These are phyloP conservation scores for Croton setiger DNA, from an alignment of 441 rosid genomes.

Conservation along the genomic window DNA sequence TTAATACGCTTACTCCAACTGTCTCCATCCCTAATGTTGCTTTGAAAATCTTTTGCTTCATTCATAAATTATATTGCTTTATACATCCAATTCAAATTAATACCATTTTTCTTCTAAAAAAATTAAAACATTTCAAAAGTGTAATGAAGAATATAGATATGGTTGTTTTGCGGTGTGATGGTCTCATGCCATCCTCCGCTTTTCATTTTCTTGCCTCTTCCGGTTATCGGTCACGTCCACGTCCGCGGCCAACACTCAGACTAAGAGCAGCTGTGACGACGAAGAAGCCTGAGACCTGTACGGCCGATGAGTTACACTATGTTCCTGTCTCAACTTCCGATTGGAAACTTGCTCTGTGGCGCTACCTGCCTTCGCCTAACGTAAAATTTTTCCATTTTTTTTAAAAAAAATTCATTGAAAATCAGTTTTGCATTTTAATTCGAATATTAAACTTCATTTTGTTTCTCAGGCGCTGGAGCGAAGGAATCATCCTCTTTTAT, in stretches of 20 bases:
- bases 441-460: neutral
- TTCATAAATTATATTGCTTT: too few relatives aligned
- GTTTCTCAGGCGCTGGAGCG: constrained; percentile 41
- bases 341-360: constrained; percentile 97
- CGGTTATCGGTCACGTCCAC: too few relatives aligned
- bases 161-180: too few relatives aligned
- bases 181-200: too few relatives aligned
- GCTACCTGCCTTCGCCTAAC: constrained; percentile 70
- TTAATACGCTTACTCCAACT: too few relatives aligned
- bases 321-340: constrained; percentile 52
- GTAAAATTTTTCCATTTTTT: constrained; percentile 22
- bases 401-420: neutral
- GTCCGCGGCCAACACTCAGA: neutral
- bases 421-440: neutral
- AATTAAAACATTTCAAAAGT: too few relatives aligned
- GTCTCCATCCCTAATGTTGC: too few relatives aligned
- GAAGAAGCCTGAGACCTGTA: constrained; percentile 61
- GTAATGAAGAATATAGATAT: too few relatives aligned
- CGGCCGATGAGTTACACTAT: constrained; percentile 83
- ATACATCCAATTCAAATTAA: too few relatives aligned
- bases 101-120: too few relatives aligned
- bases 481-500: constrained; percentile 78
- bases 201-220: too few relatives aligned
- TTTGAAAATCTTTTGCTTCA: too few relatives aligned
- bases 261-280: constrained; percentile 10